Base-by-base conservation (phyloP, 2,329 filamentous ascomycete genomes). In the Nemania bipapillata region DNA sequence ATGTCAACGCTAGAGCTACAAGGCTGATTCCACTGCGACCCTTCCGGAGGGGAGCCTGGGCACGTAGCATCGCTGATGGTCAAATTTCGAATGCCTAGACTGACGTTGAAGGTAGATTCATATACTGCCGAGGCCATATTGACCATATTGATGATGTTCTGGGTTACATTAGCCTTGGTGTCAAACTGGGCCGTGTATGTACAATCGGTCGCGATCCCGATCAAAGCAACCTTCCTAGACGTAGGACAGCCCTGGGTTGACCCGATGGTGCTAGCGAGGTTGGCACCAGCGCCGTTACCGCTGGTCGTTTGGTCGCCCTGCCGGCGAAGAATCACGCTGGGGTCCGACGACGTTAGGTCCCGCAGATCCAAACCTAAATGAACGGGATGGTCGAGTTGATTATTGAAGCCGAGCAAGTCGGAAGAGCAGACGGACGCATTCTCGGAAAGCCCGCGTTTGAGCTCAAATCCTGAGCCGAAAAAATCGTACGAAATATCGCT, bases 131-230 rank as follows among this genome's bases (percentile, higher is more conserved):
- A 97, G 0, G 96, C 96, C 52, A 89, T 85, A 81, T 97, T 97
- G 79, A 99, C 91, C 77, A 93, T 86, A 60, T 84, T 85, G 74
- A 99, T 94, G 70, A 99, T 87, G 78, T 96, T 96, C 70, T 86
- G 80, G 64, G 90, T 86, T 26, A 91, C 87, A n/a, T 87, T 83
- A 58, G 87, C 84, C 50, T 86, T 86, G 24, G 85, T 86, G 70
- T 90, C 87, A 79, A 97, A 96, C 3, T 85, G 85, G 1, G 83
- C 84, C 45, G 90, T 93, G 78, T 98, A 98, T 8, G 89, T 92
- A 83, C 96, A 99, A 80, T 99, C 96, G 0, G 94, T 96, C 8
- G 94, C 96, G 42, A 98, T 89, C 30, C 96, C 96, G 26, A 99
- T 89, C 47, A 98, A 85, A 0, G 96, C 96, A 20, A 99, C 93